phyloP scores from a whole-genome alignment of 2,329 filamentous ascomycete species.

The Plectosphaerella plurivora region DNA sequence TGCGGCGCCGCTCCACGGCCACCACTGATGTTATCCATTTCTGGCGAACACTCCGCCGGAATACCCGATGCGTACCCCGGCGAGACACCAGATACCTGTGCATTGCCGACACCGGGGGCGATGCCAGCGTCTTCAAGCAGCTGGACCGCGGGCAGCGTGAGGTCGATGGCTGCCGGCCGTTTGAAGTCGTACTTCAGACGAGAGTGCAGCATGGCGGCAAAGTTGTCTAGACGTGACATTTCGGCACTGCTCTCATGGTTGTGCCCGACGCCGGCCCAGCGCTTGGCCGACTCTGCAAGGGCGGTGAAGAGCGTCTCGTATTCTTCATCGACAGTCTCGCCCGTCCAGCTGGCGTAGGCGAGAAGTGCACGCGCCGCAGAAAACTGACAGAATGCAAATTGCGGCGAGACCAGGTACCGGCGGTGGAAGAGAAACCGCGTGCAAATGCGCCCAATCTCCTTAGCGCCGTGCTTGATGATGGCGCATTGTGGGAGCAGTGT shows the following conservation, averaged over 20 bases:
- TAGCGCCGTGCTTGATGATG: neutral
- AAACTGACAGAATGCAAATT: conserved; percentile 6
- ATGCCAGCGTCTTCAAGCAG: neutral
- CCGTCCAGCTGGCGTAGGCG: conserved; percentile 4
- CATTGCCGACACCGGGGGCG: neutral
- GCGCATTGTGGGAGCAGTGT: neutral
- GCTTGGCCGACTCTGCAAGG: neutral
- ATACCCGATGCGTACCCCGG: neutral
- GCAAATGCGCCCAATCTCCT: neutral
- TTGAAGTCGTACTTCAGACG: neutral
- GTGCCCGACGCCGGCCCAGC: neutral
- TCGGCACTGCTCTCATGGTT: neutral
- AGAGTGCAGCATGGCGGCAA: neutral
- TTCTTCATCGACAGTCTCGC: neutral
- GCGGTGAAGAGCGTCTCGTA: neutral
- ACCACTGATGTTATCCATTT: neutral
- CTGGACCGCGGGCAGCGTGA: neutral
- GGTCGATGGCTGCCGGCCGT: neutral
- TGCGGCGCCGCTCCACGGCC: neutral
- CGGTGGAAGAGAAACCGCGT: neutral
- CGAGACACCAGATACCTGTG: neutral
- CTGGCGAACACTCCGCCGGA: neutral
- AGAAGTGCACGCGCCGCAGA: conserved; percentile 8
- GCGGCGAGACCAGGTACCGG: neutral
- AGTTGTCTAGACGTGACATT: neutral